Evolutionary conservation across 2,329 filamentous ascomycete genomes (phyloP), one percentile per base, ranked within the genome.

Genomic region (Phialophora tarda): DNA sequence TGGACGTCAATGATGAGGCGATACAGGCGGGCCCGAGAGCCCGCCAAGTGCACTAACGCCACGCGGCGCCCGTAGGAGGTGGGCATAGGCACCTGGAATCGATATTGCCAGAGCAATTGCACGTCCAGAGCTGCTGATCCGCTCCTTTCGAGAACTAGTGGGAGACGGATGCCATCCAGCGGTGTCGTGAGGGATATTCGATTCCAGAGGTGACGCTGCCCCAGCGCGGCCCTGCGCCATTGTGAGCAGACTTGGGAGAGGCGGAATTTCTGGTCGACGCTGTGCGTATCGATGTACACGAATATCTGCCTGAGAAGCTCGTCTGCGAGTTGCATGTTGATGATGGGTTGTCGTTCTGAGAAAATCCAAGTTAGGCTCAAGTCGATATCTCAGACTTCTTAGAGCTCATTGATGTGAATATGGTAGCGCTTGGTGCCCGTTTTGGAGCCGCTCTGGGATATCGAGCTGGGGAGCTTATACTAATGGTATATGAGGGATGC

Each of bases 241-340:
- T 34, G 24, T 14, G 53, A 55, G 28, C 53, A 55, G 17, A 55
- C 53, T 34, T 55, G 53, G 4, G 53, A 55, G 12, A 55, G 53
- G 4, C 53, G 17, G 53, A 55, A 55, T 55, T 55, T 55, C 53
- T 55, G 53, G 28, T 55, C 53, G n/a, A 55, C 28, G 53, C n/a
- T n/a, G 28, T 55, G 53, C 17, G 53, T 14, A 17, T 55, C 53
- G 17, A 55, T 21, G 17, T 55, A 14, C 23, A 28, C 11, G 53
- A 55, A 55, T 30, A 55, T 55, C 53, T 55, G 53, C n/a, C 24
- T 11, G 28, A 55, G 24, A 21, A 55, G 3, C 3, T 55, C 53
- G 24, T 32, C 53, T 4, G 53, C 28, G 12, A 55, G 53, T n/a
- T 34, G 53, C 53, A 30, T 30, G 24, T 10, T 55, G 38, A 44